Base-by-base conservation (phyloP, 2,329 filamentous ascomycete genomes). In the Colletotrichum lupini region DNA sequence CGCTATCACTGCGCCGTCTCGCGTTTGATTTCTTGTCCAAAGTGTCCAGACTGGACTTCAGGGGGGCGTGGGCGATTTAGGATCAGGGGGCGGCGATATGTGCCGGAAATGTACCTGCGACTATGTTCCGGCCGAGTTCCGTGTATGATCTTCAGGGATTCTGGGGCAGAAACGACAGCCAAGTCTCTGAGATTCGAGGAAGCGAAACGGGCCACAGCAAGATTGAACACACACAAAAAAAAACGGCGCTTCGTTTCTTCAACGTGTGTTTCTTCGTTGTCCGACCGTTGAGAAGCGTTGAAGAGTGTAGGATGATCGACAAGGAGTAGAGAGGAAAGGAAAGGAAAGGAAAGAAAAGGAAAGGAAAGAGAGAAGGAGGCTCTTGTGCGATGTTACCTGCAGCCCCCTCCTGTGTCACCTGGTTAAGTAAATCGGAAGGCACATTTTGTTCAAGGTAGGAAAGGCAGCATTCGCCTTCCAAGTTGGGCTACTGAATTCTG, bases 91-190 rank as follows among this genome's bases (percentile, higher is more conserved):
- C 65, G 66, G 69, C 69, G 49, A 32, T 59, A 63, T 26, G 55
- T 46, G 42, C 66, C 24, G 49, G 52, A 57, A 46, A 22, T 22
- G 67, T 66, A 53, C 55, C 56, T 52, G 55, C 24, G 52, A 35
- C 37, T 49, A 52, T 64, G 59, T 72, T 72, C 66, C 70, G 60
- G 55, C 59, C 59, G 52, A 64, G 66, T 69, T 72, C 70, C 58
- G 69, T 72, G 59, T 72, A 46, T 69, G 65, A 69, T 72, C 58
- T 68, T 72, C 65, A 68, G 32, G 67, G 60, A 65, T 56, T 60
- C 65, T 30, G 69, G 69, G 53, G 65, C 69, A 63, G 58, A n/a
- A 24, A 42, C 52, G 58, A 37, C 68, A 32, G 63, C 63, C 68
- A 62, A 55, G 63, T 59, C 66, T 57, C 24, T 42, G 35, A 37